Conservation (phyloP, 23 red algal species). For the Gracilaria domingensis region DNA sequence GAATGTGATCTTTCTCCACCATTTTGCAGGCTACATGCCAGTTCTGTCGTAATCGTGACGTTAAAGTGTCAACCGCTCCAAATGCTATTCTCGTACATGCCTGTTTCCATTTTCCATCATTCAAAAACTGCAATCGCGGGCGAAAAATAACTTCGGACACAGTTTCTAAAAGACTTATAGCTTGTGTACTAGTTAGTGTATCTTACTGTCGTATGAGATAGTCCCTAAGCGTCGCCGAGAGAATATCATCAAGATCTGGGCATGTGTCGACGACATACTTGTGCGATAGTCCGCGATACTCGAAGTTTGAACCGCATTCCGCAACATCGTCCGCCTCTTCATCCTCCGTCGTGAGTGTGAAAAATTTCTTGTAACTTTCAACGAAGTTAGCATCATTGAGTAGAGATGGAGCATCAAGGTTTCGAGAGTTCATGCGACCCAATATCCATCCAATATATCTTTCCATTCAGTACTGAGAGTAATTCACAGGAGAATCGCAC, state of each 20-base stretch:
- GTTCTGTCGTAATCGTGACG: not conserved
- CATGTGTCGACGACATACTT: not conserved
- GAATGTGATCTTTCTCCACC: not conserved
- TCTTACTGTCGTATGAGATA: conserved; percentile 13
- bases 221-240: not conserved
- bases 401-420: not conserved
- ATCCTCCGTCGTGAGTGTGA: not conserved
- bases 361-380: conserved; percentile 27
- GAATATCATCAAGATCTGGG: not conserved
- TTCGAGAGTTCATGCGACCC: conserved; percentile 6
- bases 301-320: not conserved
- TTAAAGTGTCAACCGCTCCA: not conserved
- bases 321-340: not conserved
- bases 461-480: conserved; percentile 32
- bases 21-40: conserved; percentile 20
- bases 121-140: not conserved
- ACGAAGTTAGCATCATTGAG: not conserved
- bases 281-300: not conserved
- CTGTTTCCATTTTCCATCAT: not conserved
- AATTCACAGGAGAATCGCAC: not conserved
- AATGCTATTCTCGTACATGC: not conserved
- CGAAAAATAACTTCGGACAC: conserved; percentile 4
- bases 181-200: not conserved
- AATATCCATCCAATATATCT: conserved; percentile 16
- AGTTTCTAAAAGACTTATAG: not conserved